Base-by-base conservation (phyloP, 1,139 yeast species). In the Diutina neorugosa region DNA sequence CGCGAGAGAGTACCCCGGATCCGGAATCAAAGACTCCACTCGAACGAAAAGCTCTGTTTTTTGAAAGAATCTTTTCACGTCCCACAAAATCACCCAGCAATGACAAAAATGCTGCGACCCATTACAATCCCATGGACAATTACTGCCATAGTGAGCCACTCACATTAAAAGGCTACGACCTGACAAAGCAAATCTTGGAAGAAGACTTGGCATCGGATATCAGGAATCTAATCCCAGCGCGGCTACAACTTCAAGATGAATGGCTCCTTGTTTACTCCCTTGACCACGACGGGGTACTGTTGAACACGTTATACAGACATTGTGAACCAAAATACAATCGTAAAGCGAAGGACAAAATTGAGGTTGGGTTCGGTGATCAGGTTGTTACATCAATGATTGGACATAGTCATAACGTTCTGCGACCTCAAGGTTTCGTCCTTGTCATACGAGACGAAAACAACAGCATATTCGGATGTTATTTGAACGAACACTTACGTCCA, bases 251-350 rank as follows among this genome's bases (percentile, higher is more conserved):
- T 27, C 80, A 80, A 59, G 84, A 84, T 49, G 77, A 77, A 11
- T 94, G 98, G 99, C 69, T 76, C 14, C 67, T 93, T 53, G 69
- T 84, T 1, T 94, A 91, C 65, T 84, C 94, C 23, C 67, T 89
- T 57, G 97, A 91, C 59, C 96, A 89, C 65, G 89, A 90, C 65
- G 99, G 99, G 0, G 84, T 95, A 0, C 86, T 96, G 0, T 66
- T 93, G 53, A 81, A 78, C 56, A 90, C 98, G 0, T 68, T 94
- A 37, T 93, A 74, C 58, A 65, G 69, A n/a, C 67, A 71, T 55
- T 62, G 71, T 53, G 63, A 68, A 51, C 67, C 71, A 0, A 67
- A 64, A 8, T 34, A 37, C 14, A n/a, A 16, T 16, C 27, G 31
- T 12, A 53, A 52, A 14, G 27, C 52, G 16, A 44, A 46, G 8